Conservation (phyloP, 768 basidiomycete species). For the Pisolithus marmoratus region DNA sequence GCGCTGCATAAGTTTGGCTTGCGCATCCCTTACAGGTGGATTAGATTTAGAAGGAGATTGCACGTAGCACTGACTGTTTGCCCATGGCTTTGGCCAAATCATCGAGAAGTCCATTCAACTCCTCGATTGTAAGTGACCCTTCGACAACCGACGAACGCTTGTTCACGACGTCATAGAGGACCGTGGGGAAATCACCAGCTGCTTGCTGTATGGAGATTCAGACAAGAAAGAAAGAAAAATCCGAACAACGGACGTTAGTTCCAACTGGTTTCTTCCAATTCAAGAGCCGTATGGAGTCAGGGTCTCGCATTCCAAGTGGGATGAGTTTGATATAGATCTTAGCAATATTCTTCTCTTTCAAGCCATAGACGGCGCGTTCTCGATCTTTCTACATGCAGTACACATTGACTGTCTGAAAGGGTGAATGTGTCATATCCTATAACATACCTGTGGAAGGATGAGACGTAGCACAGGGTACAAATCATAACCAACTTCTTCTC, state of each 20-base stretch:
- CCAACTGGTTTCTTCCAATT: constrained; percentile 89
- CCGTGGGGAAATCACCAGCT: constrained; percentile 84
- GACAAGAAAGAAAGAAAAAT: background rate
- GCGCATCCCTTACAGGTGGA: constrained; percentile 50
- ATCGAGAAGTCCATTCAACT: constrained; percentile 77
- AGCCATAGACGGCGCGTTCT: constrained; percentile 85
- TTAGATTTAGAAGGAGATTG: background rate
- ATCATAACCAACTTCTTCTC: constrained; percentile 79
- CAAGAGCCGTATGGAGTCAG: constrained; percentile 73
- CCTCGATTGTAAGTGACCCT: constrained; percentile 72
- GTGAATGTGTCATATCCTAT: background rate
- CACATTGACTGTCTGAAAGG: background rate
- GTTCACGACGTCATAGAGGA: constrained; percentile 81
- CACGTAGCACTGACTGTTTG: constrained; percentile 51
- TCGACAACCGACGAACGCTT: constrained; percentile 78
- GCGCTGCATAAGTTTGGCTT: constrained; percentile 69
- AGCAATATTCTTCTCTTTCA: constrained; percentile 93
- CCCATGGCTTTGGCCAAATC: constrained; percentile 66
- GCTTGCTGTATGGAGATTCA: constrained; percentile 40
- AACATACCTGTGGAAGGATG: constrained; percentile 77
- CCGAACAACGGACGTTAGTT: constrained; percentile 46
- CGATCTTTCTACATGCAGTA: constrained; percentile 70
- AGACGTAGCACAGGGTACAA: constrained; percentile 87
- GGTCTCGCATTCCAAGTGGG: constrained; percentile 72
- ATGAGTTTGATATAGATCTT: constrained; percentile 90